Conservation (phyloP, 495 filamentous ascomycete genomes). For the Parathielavia hyrcaniae region DNA sequence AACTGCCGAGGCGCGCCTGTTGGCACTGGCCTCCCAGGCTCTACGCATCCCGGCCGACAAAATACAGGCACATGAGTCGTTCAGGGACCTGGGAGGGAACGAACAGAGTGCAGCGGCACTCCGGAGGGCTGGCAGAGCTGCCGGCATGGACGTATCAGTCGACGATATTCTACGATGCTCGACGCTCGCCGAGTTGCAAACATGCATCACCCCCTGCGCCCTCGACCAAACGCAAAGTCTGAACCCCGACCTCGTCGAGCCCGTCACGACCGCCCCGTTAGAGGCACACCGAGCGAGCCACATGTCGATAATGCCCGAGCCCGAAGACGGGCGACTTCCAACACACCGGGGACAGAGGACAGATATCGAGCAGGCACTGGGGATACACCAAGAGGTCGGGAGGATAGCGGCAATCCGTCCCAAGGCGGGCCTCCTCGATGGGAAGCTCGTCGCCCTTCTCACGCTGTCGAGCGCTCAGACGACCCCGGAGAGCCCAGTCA, state of each 20-base stretch:
- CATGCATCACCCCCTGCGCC: slow-evolving; percentile 28
- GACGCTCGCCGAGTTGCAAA: slow-evolving; percentile 38
- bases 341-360: slow-evolving; percentile 17
- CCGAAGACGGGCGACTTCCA: slow-evolving; percentile 16
- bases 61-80: slow-evolving; percentile 33
- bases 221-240: slow-evolving; percentile 16
- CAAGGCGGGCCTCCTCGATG: slow-evolving; percentile 44
- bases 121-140: slow-evolving; percentile 31
- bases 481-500: slow-evolving; percentile 16
- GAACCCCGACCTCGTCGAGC: slow-evolving; percentile 17
- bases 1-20: slow-evolving; percentile 30
- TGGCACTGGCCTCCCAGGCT: slow-evolving; percentile 30
- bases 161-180: slow-evolving; percentile 39
- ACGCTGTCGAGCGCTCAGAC: slow-evolving; percentile 31
- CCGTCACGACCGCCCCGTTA: slow-evolving; percentile 19
- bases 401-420: slow-evolving; percentile 39
- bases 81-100: slow-evolving; percentile 39
- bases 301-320: slow-evolving; percentile 15
- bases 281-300: slow-evolving; percentile 22
- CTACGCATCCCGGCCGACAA: slow-evolving; percentile 27
- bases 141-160: slow-evolving; percentile 34
- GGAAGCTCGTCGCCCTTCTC: slow-evolving; percentile 39
- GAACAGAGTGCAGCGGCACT: slow-evolving; percentile 33
- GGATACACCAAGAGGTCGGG: slow-evolving; percentile 26
- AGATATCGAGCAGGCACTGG: slow-evolving; percentile 29